Conservation (phyloP, 1,284 basidiomycete species). For the Bjerkandera adusta region DNA sequence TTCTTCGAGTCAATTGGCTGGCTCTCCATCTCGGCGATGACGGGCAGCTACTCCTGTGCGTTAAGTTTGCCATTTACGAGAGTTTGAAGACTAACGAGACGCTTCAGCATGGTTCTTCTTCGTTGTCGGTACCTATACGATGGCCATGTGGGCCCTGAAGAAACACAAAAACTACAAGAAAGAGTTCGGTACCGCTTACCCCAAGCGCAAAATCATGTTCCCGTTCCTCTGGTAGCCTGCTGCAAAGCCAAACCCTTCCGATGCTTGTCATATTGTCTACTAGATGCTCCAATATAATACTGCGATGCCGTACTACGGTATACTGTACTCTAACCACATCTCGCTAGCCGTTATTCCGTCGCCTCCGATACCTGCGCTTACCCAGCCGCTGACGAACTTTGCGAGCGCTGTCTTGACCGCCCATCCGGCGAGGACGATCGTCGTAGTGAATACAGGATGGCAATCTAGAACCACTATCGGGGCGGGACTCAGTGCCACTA, state of each 20-base stretch:
- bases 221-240: constrained; percentile 62
- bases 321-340: constrained; percentile 76
- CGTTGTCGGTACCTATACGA: constrained; percentile 65
- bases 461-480: constrained; percentile 69
- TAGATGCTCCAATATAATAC: not conserved
- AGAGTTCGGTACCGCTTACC: constrained; percentile 90
- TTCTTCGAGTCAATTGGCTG: constrained; percentile 89
- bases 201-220: constrained; percentile 79
- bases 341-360: constrained; percentile 49
- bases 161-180: constrained; percentile 92
- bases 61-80: constrained; percentile 10
- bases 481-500: not conserved
- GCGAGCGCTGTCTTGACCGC: constrained; percentile 64
- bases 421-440: constrained; percentile 81
- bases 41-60: constrained; percentile 76
- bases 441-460: constrained; percentile 73
- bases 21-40: constrained; percentile 75
- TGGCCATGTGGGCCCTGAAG: constrained; percentile 89
- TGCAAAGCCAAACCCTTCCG: constrained; percentile 1
- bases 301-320: constrained; percentile 44
- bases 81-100: not conserved
- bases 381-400: constrained; percentile 59
- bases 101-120: constrained; percentile 68
- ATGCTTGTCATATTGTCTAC: not conserved
- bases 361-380: constrained; percentile 51